phyloP scores from a whole-genome alignment of 1,139 yeast species.

The Taphrina pruni region DNA sequence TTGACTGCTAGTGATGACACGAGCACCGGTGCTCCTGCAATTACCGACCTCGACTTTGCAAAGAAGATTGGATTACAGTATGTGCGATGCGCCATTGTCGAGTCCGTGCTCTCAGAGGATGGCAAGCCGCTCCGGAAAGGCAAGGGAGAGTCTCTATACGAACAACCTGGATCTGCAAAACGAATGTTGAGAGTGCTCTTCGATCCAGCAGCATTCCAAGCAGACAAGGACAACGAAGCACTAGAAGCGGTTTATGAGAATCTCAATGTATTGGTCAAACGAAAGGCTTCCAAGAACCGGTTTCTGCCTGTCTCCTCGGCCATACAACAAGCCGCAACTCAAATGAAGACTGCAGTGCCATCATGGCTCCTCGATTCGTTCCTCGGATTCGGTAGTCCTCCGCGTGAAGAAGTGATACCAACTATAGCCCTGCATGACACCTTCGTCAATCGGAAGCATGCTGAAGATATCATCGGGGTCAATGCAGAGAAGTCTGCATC shows the following conservation, averaged over 20 bases:
- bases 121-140: slow-evolving; percentile 39
- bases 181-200: slow-evolving; percentile 38
- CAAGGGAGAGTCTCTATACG: slow-evolving; percentile 9
- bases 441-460: slow-evolving; percentile 4
- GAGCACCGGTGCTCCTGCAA: slow-evolving; percentile 40
- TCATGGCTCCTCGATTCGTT: slow-evolving; percentile 5
- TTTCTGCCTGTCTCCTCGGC: neutral
- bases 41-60: slow-evolving; percentile 29
- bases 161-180: slow-evolving; percentile 27
- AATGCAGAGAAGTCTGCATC: neutral
- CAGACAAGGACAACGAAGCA: slow-evolving; percentile 2
- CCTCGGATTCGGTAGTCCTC: slow-evolving; percentile 10
- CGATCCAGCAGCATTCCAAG: slow-evolving; percentile 34
- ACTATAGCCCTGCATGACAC: neutral
- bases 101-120: slow-evolving; percentile 47
- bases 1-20: slow-evolving; percentile 46
- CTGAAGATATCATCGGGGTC: neutral
- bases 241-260: slow-evolving; percentile 29
- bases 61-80: slow-evolving; percentile 47
- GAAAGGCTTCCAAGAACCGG: neutral
- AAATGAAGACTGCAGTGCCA: neutral
- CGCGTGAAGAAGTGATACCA: neutral
- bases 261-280: slow-evolving; percentile 12
- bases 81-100: slow-evolving; percentile 49
- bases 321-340: neutral